These are phyloP conservation scores for Ophiosphaerella narmari DNA, from an alignment of 2,329 filamentous ascomycete genomes.

Conservation along the genomic window DNA sequence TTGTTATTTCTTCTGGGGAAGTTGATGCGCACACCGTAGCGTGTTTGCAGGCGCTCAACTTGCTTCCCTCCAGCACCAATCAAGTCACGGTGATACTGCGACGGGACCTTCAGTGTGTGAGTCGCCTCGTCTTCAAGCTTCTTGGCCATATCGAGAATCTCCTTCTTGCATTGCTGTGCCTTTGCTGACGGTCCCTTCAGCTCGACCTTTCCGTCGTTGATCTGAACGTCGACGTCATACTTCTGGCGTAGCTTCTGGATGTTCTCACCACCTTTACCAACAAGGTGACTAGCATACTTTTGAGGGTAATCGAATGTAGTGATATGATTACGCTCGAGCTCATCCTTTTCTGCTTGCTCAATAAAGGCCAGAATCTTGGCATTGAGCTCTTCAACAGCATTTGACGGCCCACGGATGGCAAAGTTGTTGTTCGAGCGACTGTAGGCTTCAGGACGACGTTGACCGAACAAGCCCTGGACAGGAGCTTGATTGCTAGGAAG, in stretches of 20 bases:
- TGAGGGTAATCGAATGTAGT: slow-evolving; percentile 91
- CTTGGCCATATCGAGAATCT: slow-evolving; percentile 79
- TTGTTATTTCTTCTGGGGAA: slow-evolving; percentile 74
- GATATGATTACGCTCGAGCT: slow-evolving; percentile 89
- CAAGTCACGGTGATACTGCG: slow-evolving; percentile 90
- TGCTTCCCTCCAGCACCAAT: slow-evolving; percentile 87
- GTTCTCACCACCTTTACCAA: slow-evolving; percentile 69
- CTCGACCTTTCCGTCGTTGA: slow-evolving; percentile 91
- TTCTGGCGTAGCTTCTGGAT: slow-evolving; percentile 72
- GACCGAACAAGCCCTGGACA: slow-evolving; percentile 59
- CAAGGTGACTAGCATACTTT: slow-evolving; percentile 87
- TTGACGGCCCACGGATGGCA: slow-evolving; percentile 76
- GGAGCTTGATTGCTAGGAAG: slow-evolving; percentile 58
- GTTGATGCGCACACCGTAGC: slow-evolving; percentile 93
- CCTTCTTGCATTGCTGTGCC: slow-evolving; percentile 80
- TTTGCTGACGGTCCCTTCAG: slow-evolving; percentile 96
- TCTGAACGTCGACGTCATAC: slow-evolving; percentile 78
- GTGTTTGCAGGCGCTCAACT: slow-evolving; percentile 88
- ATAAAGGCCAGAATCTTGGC: slow-evolving; percentile 79
- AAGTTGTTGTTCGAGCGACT: slow-evolving; percentile 62
- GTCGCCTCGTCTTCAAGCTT: slow-evolving; percentile 90
- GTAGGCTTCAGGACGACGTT: slow-evolving; percentile 51
- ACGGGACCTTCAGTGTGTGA: slow-evolving; percentile 84
- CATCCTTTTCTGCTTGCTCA: slow-evolving; percentile 85
- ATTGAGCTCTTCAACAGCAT: slow-evolving; percentile 72